These are phyloP conservation scores for Aspergillus heteromorphus DNA, from an alignment of 495 filamentous ascomycete species.

Conservation along the genomic window DNA sequence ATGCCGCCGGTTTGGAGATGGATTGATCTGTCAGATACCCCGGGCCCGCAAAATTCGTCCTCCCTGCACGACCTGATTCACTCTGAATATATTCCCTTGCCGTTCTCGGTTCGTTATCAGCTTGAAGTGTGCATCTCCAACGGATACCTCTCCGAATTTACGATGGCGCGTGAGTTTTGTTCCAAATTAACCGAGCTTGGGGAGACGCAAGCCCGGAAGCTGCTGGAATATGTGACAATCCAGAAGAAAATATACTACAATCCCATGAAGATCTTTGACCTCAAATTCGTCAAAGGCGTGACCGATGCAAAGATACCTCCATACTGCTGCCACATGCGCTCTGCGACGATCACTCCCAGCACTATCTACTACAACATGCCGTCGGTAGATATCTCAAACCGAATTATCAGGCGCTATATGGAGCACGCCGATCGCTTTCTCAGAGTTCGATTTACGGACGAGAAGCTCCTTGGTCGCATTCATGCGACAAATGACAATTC, in stretches of 20 bases:
- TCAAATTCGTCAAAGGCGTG: slow-evolving; percentile 37
- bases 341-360: slow-evolving; percentile 76
- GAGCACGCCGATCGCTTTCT: slow-evolving; percentile 74
- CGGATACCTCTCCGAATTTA: slow-evolving; percentile 72
- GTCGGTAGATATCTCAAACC: slow-evolving; percentile 78
- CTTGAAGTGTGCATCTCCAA: slow-evolving; percentile 87
- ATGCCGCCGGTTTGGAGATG: slow-evolving; percentile 48
- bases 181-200: slow-evolving; percentile 49
- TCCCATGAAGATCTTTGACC: slow-evolving; percentile 69
- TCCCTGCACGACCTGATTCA: slow-evolving; percentile 30
- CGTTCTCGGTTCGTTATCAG: slow-evolving; percentile 78
- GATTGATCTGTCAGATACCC: slow-evolving; percentile 38
- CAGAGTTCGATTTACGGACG: slow-evolving; percentile 88
- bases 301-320: slow-evolving; percentile 52
- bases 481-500: slow-evolving; percentile 45
- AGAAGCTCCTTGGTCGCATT: slow-evolving; percentile 59
- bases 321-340: slow-evolving; percentile 70
- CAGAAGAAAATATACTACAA: slow-evolving; percentile 55
- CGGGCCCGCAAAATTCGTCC: slow-evolving; percentile 8
- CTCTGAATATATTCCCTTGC: slow-evolving; percentile 42
- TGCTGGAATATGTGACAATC: slow-evolving; percentile 61
- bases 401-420: slow-evolving; percentile 69
- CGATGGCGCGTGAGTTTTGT: slow-evolving; percentile 61
- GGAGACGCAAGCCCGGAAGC: slow-evolving; percentile 38
- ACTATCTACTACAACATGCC: slow-evolving; percentile 74